A percentile compares a stretch with the other conserved stretches of the same genome.
These are phyloP conservation scores for Rhazya stricta DNA, from an alignment of 257 asterid species.

Conservation along the genomic window DNA sequence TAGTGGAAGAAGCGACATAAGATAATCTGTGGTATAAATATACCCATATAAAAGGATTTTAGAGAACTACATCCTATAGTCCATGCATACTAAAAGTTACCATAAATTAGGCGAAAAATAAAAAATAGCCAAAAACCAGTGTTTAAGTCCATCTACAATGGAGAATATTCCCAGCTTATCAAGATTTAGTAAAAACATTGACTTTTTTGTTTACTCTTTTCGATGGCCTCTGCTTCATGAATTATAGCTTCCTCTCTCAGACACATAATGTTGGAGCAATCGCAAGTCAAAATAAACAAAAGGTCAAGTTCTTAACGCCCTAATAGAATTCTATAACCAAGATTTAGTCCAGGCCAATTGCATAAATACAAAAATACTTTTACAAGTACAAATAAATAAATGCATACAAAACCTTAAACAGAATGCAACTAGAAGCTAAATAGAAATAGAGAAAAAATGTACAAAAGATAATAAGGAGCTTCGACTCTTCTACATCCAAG, in stretches of 20 bases:
- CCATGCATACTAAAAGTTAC: background rate
- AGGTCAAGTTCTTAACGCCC: background rate
- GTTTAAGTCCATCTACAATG: background rate
- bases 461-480: background rate
- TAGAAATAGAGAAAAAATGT: background rate
- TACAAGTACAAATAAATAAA: background rate
- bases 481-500: background rate
- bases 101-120: background rate
- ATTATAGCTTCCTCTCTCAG: background rate
- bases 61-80: background rate
- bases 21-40: background rate
- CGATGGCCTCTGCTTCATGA: background rate
- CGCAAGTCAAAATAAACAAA: background rate
- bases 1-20: background rate
- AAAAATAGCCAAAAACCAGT: background rate
- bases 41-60: background rate
- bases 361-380: background rate
- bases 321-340: background rate
- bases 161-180: background rate
- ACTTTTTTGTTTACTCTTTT: no score
- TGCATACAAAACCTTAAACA: background rate
- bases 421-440: background rate
- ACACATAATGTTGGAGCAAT: background rate
- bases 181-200: background rate
- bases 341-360: background rate